Base-by-base conservation (phyloP, 169 alveolate genomes). In the Plasmodium vivax region DNA sequence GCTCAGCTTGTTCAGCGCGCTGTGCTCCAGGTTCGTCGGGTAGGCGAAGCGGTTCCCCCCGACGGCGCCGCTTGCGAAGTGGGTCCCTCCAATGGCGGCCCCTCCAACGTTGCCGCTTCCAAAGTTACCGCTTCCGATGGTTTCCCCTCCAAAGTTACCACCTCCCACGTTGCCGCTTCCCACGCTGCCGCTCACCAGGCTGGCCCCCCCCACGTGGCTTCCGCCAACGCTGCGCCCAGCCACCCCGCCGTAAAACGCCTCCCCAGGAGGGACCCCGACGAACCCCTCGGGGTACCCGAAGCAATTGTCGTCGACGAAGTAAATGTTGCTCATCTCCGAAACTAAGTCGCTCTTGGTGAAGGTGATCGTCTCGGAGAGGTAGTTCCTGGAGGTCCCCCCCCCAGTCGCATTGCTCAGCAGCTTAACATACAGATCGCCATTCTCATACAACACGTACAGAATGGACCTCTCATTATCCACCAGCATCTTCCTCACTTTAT, bases 381-480 rank as follows among this genome's bases (percentile, higher is more conserved):
- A 92, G 82, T 92, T 81, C 54, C 77, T 68, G 7, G 72, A 62
- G 0, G 51, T 80, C 16, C 79, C 71, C 72, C 56, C 56, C 1
- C 3, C 23, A n/a, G 10, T n/a, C 14, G 23, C 4, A 30, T 27
- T 68, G 27, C 71, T 6, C 8, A 92, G 68, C 3, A 92, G 9
- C 79, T 82, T 92, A n/a, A 92, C 92, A 82, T 92, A 82, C 23
- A 92, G 38, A 51, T 81, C 87, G 27, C 92, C 62, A 54, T 82
- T 92, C 9, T 75, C 81, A 72, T 82, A 82, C 2, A 92, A 45
- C 6, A 82, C 95, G 32, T 92, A 92, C 81, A 92, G 27, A 45
- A 92, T 92, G 10, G 92, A 82, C 47, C 95, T 81, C 23, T 92
- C 95, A 19, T 74, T 82, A n/a, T 92, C 95, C n/a, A 92, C 68